Evolutionary conservation across 2,329 filamentous ascomycete species (phyloP), one percentile per base, ranked within the genome.

Genomic region (Trichoderma guizhouense): DNA sequence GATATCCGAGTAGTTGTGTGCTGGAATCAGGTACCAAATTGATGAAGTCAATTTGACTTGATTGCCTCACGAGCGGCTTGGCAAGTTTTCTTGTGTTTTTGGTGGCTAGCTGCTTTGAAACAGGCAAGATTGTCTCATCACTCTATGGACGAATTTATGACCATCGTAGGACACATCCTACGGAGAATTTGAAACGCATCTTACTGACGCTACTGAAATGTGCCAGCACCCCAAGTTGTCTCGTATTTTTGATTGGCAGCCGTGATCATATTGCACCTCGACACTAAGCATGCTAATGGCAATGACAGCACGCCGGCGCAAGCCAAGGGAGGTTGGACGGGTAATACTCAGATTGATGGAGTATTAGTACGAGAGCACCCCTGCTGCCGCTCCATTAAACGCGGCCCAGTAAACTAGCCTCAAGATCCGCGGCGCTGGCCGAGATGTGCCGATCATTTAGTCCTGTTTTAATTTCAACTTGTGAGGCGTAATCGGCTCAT

Each of bases 401-500:
- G 63, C 21, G 30, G 32, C 21, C 63, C 24, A 55, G 14, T 36
- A 21, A 12, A 24, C 39, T 55, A 60, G 51, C 15, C 26, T 67
- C 55, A 3, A 60, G 55, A 69, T 69, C 65, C 34, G 36, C 65
- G 28, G 26, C 26, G 53, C 65, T 55, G 28, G 14, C 43, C n/a
- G 47, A 47, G 34, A 69, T 60, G 28, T 69, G 53, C 65, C 65
- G 55, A 60, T 69, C 65, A 26, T 21, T 57, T 58, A 21, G 43
- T 21, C 43, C 43, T 21, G n/a, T 21, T 24, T 21, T 34, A 26
- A 61, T 36, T 39, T 39, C 28, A 21, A 14, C 30, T 3, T 12
- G 34, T n/a, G 3, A n/a, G 32, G 21, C 18, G 32, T 12, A n/a
- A 28, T 18, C 9, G n/a, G 21, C 14, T 32, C 8, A 32, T 28